Conservation (phyloP, 2,329 filamentous ascomycete species). For the Talaromyces pinophilus region DNA sequence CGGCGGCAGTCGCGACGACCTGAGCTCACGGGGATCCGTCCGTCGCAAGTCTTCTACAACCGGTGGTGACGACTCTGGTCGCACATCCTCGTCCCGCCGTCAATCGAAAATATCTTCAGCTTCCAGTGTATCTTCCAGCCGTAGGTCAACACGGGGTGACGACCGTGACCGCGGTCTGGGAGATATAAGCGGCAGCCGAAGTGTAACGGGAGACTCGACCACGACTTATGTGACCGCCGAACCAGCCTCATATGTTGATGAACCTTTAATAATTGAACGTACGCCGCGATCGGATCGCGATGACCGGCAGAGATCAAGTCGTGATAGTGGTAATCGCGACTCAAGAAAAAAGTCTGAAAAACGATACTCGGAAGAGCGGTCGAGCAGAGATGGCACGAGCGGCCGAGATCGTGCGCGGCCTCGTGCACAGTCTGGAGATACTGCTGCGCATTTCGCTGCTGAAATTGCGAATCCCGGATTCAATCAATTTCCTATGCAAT, state of each 20-base stretch:
- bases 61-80: constrained; percentile 22
- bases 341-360: constrained; percentile 30
- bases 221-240: constrained; percentile 44
- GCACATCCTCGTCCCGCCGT: constrained; percentile 24
- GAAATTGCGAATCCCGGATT: constrained; percentile 36
- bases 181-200: constrained; percentile 35
- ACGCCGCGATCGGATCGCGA: constrained; percentile 29
- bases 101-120: constrained; percentile 31
- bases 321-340: constrained; percentile 25
- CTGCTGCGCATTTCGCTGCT: constrained; percentile 33
- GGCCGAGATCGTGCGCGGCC: constrained; percentile 30
- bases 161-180: constrained; percentile 43
- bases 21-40: constrained; percentile 34
- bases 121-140: constrained; percentile 34
- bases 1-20: constrained; percentile 38
- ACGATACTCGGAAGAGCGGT: constrained; percentile 30
- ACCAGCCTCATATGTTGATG: constrained; percentile 32
- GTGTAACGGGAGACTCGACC: constrained; percentile 21
- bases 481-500: constrained; percentile 39
- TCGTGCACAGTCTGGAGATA: constrained; percentile 33
- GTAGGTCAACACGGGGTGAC: constrained; percentile 49
- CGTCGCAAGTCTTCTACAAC: constrained; percentile 33
- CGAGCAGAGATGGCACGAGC: constrained; percentile 22
- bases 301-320: constrained; percentile 18
- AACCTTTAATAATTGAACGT: constrained; percentile 35